These are phyloP conservation scores for Coniferiporia weirii DNA, from an alignment of 1,284 basidiomycete species.

Conservation along the genomic window DNA sequence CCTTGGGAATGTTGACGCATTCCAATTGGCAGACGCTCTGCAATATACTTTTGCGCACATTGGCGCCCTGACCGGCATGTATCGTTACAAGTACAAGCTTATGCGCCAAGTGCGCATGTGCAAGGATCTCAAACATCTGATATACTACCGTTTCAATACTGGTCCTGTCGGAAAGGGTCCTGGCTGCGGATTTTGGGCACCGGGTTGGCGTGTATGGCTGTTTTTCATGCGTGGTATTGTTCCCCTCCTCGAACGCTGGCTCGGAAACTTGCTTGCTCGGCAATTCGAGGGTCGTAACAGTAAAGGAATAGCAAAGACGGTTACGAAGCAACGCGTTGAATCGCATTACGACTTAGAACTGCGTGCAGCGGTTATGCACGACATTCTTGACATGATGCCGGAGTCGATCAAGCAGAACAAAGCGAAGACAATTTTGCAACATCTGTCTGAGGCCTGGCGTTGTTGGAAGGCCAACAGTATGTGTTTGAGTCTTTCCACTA, in stretches of 20 bases:
- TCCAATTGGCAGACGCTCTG: slow-evolving; percentile 97
- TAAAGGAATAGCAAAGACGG: slow-evolving; percentile 92
- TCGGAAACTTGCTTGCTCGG: slow-evolving; percentile 95
- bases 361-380: slow-evolving; percentile 98
- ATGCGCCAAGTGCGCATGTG: slow-evolving; percentile 99
- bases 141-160: slow-evolving; percentile 98
- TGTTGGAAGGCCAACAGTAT: slow-evolving; percentile 98
- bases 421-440: slow-evolving; percentile 97
- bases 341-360: slow-evolving; percentile 98
- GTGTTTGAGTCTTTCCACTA: slow-evolving; percentile 25
- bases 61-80: slow-evolving; percentile 98
- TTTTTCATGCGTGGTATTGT: slow-evolving; percentile 99
- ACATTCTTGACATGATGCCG: slow-evolving; percentile 99
- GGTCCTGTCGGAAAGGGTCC: slow-evolving; percentile 99
- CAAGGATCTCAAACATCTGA: slow-evolving; percentile 97
- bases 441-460: slow-evolving; percentile 96
- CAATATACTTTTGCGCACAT: slow-evolving; percentile 99
- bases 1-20: slow-evolving; percentile 97
- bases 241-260: slow-evolving; percentile 93
- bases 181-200: slow-evolving; percentile 99
- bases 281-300: slow-evolving; percentile 98
- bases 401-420: slow-evolving; percentile 99
- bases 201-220: slow-evolving; percentile 99
- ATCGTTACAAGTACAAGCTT: slow-evolving; percentile 99
- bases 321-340: slow-evolving; percentile 99